Evolutionary conservation across 2,329 filamentous ascomycete genomes (phyloP).

Genomic region (Penicillium sp.): DNA sequence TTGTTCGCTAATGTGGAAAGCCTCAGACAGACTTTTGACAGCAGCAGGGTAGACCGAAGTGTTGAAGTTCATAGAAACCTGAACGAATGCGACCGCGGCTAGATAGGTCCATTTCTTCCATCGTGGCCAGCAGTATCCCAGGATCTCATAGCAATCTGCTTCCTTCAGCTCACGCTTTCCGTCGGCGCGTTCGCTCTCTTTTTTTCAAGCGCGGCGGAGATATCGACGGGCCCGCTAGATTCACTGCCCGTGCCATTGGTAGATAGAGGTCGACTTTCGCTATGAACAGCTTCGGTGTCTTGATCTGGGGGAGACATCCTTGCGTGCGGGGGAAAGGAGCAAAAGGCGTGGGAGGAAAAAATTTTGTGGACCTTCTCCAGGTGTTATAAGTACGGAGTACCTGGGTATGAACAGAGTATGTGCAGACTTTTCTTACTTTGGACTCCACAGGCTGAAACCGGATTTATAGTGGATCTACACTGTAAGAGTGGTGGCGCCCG

Average conservation of each 20-base stretch:
- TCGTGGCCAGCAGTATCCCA: slow-evolving; percentile 56
- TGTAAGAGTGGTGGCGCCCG: not conserved
- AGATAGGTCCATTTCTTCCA: slow-evolving; percentile 37
- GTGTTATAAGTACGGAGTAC: slow-evolving; percentile 2
- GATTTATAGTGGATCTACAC: slow-evolving; percentile 12
- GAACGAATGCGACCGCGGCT: slow-evolving; percentile 65
- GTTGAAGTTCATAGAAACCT: slow-evolving; percentile 75
- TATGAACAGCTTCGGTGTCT: slow-evolving; percentile 1
- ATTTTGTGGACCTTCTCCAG: slow-evolving; percentile 1
- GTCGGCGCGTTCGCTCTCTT: slow-evolving; percentile 15
- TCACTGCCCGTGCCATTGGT: not conserved
- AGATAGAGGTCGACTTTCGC: not conserved
- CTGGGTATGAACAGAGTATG: not conserved
- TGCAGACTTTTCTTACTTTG: slow-evolving; percentile 1
- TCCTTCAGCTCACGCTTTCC: slow-evolving; percentile 42
- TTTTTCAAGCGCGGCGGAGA: slow-evolving; percentile 12
- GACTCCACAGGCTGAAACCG: slow-evolving; percentile 4
- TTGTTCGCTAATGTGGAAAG: slow-evolving; percentile 66
- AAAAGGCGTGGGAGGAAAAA: not conserved
- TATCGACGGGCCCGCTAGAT: not conserved
- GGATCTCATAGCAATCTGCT: slow-evolving; percentile 60
- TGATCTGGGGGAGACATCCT: slow-evolving; percentile 8
- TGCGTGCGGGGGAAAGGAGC: not conserved
- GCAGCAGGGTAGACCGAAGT: slow-evolving; percentile 69
- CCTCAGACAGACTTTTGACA: slow-evolving; percentile 59